These are phyloP conservation scores for Trypanosoma theileri DNA, from an alignment of 208 protist species.

Conservation along the genomic window DNA sequence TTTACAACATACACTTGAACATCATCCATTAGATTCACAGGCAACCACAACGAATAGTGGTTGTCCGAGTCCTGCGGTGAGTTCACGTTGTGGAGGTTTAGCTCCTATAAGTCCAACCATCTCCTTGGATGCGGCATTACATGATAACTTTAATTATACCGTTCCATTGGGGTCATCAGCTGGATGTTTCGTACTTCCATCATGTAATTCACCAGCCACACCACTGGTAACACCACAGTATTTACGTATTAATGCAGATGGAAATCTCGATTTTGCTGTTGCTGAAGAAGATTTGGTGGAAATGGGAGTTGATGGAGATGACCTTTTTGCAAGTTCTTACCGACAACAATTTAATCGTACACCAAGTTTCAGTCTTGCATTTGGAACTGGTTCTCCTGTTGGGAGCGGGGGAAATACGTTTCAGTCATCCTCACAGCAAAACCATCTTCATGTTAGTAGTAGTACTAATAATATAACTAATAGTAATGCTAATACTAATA, in stretches of 20 bases:
- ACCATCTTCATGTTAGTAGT: not conserved
- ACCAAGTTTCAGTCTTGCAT: constrained; percentile 9
- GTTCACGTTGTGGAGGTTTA: constrained; percentile 6
- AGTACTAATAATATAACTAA: constrained; percentile 14
- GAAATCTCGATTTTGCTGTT: constrained; percentile 74
- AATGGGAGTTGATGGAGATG: constrained; percentile 35
- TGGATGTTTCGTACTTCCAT: constrained; percentile 77
- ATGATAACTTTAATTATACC: constrained; percentile 81
- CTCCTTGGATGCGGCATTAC: constrained; percentile 62
- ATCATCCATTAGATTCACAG: constrained; percentile 18
- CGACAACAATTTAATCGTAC: not conserved
- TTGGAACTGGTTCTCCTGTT: constrained; percentile 13
- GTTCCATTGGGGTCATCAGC: constrained; percentile 56
- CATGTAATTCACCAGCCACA: constrained; percentile 25
- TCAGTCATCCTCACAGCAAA: not conserved
- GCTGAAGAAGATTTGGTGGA: constrained; percentile 66
- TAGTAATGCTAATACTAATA: constrained; percentile 1
- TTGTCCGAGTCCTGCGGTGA: constrained; percentile 16
- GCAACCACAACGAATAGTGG: not conserved
- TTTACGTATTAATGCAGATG: constrained; percentile 79
- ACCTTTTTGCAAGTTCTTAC: constrained; percentile 9
- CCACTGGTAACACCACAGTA: constrained; percentile 58
- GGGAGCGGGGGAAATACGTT: not conserved
- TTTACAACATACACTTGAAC: not conserved
- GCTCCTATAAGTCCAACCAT: constrained; percentile 33